These are phyloP conservation scores for Cystobasidium onofrii DNA, from an alignment of 768 basidiomycete species.

Conservation along the genomic window DNA sequence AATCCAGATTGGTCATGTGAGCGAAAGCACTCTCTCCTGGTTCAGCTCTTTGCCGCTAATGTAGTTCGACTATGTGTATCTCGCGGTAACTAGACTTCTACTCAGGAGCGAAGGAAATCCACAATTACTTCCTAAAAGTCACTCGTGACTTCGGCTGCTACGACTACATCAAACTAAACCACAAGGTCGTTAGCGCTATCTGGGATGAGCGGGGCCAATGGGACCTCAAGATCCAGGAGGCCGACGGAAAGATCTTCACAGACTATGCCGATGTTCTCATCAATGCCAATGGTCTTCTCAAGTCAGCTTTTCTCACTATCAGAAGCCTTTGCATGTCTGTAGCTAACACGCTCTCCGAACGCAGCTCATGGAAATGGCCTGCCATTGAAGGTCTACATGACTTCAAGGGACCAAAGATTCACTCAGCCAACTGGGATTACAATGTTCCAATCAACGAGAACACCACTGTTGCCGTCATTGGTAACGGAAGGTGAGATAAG, in stretches of 20 bases:
- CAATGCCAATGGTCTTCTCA: slow-evolving; percentile 50
- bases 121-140: slow-evolving; percentile 50
- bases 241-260: slow-evolving; percentile 38
- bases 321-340: no score
- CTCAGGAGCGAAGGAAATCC: slow-evolving; percentile 57
- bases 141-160: slow-evolving; percentile 20
- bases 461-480: slow-evolving; percentile 41
- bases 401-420: slow-evolving; percentile 56
- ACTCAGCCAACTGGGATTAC: slow-evolving; percentile 57
- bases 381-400: slow-evolving; percentile 55
- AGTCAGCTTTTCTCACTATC: background rate
- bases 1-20: slow-evolving; percentile 30
- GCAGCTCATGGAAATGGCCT: slow-evolving; percentile 61
- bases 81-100: slow-evolving; percentile 49
- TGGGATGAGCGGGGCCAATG: slow-evolving; percentile 56
- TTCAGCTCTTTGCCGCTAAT: no score
- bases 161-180: slow-evolving; percentile 31
- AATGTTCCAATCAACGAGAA: slow-evolving; percentile 39
- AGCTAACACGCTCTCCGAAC: background rate
- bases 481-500: background rate
- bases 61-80: no score
- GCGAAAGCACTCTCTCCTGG: no score
- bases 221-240: slow-evolving; percentile 48
- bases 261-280: slow-evolving; percentile 50
- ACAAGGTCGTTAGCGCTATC: slow-evolving; percentile 51